Base-by-base conservation (phyloP, 2,329 filamentous ascomycete genomes). In the Microdochium bolleyi region DNA sequence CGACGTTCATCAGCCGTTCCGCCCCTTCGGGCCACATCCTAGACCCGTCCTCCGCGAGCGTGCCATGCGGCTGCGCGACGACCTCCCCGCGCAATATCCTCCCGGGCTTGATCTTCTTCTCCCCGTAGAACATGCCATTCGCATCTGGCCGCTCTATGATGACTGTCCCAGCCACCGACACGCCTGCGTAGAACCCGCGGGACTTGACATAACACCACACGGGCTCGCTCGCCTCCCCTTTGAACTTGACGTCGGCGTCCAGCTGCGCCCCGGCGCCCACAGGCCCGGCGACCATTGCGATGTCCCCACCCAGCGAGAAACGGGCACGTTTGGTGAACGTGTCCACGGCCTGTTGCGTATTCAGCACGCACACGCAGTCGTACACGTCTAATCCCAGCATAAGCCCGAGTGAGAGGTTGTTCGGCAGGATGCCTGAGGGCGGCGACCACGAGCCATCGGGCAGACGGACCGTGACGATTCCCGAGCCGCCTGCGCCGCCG, bases 161-260 rank as follows among this genome's bases (percentile, higher is more conserved):
- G 11, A 95, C 81, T 0, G 90, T 95, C 24, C 92, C 92, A 62
- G 96, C 91, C 32, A 95, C 79, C 62, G 92, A 88, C 1, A 95
- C 80, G 27, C 90, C 90, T 1, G 89, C 91, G 63, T 95, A 96
- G 60, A 96, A 84, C 3, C 92, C 92, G 51, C 90, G 82, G 49
- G 87, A 92, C 72, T 95, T 96, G 70, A 96, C 82, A 66, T 96
- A 96, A 27, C 84, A 90, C 76, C 86, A 92, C 7, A 92, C 78
- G 0, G 89, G 88, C 25, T 86, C 63, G 22, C 21, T 53, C 52
- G 56, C 55, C 13, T 54, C 57, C 3, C 48, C 49, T 5, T 25
- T 11, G 27, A 24, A 22, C 48, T 30, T 24, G 22, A 11, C 22
- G 4, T 48, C 82, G 0, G 80, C 80, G 44, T 92, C 88, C 2